These are phyloP conservation scores for Westerdykella aurantiaca DNA, from an alignment of 2,329 filamentous ascomycete genomes.

Conservation along the genomic window DNA sequence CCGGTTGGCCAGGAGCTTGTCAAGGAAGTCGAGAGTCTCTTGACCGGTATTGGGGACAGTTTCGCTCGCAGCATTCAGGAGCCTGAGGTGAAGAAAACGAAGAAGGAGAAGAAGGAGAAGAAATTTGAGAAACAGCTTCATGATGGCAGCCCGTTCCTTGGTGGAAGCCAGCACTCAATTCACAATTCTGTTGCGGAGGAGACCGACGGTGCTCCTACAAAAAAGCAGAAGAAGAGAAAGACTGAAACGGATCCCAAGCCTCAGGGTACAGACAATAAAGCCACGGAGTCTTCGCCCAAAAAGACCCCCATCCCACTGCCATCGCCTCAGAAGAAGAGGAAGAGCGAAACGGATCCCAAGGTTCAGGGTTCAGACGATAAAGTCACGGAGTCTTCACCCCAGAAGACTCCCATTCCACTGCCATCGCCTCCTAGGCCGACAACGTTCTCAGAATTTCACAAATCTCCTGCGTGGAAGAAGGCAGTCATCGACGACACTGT, in stretches of 20 bases:
- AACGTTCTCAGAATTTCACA: neutral
- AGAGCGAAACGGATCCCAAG: neutral
- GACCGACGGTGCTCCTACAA: neutral
- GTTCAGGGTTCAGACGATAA: neutral
- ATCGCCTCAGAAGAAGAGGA: neutral
- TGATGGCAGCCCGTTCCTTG: neutral
- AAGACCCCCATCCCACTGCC: constrained; percentile 6
- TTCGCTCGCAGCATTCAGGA: neutral
- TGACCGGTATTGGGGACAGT: constrained; percentile 1
- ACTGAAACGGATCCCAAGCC: neutral
- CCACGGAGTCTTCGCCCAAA: neutral
- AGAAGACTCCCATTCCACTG: constrained; percentile 5
- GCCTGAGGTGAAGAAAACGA: constrained; percentile 4
- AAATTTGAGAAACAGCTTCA: neutral
- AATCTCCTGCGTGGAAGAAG: neutral
- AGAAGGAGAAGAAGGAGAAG: constrained; percentile 3
- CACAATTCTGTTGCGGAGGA: too few relatives aligned
- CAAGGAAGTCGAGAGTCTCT: constrained; percentile 1
- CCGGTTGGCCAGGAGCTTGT: constrained; percentile 4
- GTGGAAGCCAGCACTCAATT: too few relatives aligned
- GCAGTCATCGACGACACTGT: neutral
- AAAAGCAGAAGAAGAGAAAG: constrained; percentile 2
- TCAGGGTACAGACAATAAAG: neutral
- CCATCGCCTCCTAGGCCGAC: neutral
- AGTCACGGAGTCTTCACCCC: neutral